Evolutionary conservation across 768 basidiomycete species (phyloP), one percentile per base, ranked within the genome.

Genomic region (Sarcodon aspratus): DNA sequence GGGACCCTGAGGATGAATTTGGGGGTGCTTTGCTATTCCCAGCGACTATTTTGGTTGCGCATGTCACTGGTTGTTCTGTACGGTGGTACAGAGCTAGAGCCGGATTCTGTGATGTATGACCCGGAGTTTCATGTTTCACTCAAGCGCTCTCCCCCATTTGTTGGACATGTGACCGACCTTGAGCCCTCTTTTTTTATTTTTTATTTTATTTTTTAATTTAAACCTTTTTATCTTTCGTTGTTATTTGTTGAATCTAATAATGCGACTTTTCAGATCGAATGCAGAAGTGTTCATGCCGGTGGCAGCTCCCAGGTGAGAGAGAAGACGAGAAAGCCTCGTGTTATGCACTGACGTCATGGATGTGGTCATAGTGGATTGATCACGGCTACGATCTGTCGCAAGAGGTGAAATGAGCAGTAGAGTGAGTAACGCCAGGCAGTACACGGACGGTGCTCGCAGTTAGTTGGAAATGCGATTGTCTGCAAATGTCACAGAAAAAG

Each of bases 201-300:
- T 27, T 27, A 3, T 27, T 27, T 27, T 5, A 27, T 27, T 27
- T 27, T 27, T 27, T 27, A 27, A 27, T 53, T 48, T 45, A 47
- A 34, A n/a, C 34, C 11, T 17, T 9, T 33, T 8, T 33, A 32
- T 36, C 36, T 44, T 9, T n/a, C 9, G 18, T 44, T 36, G 47
- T 15, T 17, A 21, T n/a, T 13, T 15, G 17, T 36, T 17, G 11
- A n/a, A 27, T 21, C n/a, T 48, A 45, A 37, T 18, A 45, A 21
- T 32, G 43, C 44, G n/a, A 40, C 21, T n/a, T 17, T 64, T 46
- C 68, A 88, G 85, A 63, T 70, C 75, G 1, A 68, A 74, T 12
- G 90, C 89, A 13, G 91, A 95, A 63, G 93, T 96, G 21, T 95
- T 94, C 65, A 71, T 79, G 52, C 90, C 93, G 45, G 68, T 90